phyloP scores from a whole-genome alignment of 2,329 filamentous ascomycete genomes.

The Grosmannia huntii region DNA sequence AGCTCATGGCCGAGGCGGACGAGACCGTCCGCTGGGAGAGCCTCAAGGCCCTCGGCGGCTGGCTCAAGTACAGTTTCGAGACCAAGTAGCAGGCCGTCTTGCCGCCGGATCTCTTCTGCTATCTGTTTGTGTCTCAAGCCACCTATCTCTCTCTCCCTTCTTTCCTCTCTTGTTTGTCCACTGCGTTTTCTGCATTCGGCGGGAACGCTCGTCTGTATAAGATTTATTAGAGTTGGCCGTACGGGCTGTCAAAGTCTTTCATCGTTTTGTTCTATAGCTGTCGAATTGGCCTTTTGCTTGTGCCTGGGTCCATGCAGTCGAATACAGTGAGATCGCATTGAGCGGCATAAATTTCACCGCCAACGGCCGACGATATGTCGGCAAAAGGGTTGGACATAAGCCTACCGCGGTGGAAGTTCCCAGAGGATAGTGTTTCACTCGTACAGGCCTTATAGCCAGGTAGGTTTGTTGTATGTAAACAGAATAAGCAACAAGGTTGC shows the following conservation, averaged over 20 bases:
- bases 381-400: no score
- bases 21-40: constrained; percentile 90
- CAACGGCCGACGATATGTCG: no score
- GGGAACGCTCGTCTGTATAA: neutral
- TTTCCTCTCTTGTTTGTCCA: neutral
- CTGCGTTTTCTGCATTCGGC: neutral
- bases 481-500: no score
- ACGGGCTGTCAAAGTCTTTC: neutral
- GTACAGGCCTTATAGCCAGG: no score
- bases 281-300: neutral
- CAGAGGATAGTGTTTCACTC: no score
- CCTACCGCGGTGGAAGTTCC: no score
- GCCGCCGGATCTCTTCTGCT: neutral
- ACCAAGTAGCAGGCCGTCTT: constrained; percentile 13
- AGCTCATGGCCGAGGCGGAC: constrained; percentile 80
- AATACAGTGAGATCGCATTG: no score
- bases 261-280: neutral
- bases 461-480: no score
- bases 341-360: no score
- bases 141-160: no score
- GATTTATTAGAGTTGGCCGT: neutral
- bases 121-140: neutral
- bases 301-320: no score
- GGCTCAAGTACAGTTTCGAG: constrained; percentile 53
- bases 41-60: constrained; percentile 61